Evolutionary conservation across 2,329 filamentous ascomycete genomes (phyloP).

Genomic region (Hirsutella rhossiliensis): DNA sequence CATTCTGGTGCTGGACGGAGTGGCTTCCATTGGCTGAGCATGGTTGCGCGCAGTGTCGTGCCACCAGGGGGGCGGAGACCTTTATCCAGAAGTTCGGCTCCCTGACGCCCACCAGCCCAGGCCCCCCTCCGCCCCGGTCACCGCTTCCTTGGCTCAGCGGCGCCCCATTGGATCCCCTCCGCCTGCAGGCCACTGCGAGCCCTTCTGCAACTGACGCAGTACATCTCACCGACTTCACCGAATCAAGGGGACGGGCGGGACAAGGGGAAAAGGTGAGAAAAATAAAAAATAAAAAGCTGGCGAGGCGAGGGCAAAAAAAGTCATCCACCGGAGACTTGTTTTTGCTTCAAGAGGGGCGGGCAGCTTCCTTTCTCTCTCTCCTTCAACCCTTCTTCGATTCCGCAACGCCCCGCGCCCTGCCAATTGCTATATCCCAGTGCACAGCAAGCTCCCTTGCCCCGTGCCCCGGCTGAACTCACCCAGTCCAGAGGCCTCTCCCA

Average conservation of each 20-base stretch:
- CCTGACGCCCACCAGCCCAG: neutral
- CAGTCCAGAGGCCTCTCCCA: no score
- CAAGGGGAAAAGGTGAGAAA: neutral
- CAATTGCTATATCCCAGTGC: no score
- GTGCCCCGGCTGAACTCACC: no score
- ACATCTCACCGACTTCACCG: constrained; percentile 11
- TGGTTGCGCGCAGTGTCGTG: no score
- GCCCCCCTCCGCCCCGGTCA: constrained; percentile 1
- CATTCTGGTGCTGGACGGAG: no score
- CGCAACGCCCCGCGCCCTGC: no score
- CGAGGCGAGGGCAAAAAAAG: neutral
- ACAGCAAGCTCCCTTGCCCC: no score
- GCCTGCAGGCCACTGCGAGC: neutral
- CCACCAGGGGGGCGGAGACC: neutral
- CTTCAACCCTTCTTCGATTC: no score
- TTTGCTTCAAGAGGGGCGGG: neutral
- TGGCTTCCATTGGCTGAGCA: no score
- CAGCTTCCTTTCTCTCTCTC: no score
- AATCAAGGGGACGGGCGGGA: constrained; percentile 1
- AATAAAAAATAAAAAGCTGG: neutral
- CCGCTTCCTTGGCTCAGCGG: constrained; percentile 1
- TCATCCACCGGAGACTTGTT: neutral
- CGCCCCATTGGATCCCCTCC: constrained; percentile 1
- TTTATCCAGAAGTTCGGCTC: neutral
- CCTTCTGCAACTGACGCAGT: neutral